Base-by-base conservation (phyloP, 129 eudicot genomes). In the Helianthus tuberosus region DNA sequence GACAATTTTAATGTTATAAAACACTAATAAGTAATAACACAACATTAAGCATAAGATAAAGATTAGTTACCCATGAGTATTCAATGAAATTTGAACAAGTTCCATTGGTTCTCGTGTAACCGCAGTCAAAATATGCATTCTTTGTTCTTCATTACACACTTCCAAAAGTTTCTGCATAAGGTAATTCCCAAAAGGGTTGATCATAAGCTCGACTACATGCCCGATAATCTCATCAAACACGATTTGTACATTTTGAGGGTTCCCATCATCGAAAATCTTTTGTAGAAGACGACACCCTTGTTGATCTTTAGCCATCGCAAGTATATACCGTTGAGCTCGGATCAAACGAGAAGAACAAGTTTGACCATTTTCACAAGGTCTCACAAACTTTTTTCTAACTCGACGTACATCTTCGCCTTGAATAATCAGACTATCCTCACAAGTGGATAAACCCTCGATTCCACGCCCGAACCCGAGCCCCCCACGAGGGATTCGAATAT, bases 181-280 rank as follows among this genome's bases (percentile, higher is more conserved):
- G 65, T 92, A 92, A 74, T 92, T 92, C 53, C 96, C 98, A 68
- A 89, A 92, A 1, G 93, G 91, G 68, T 92, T 82, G 73, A 85
- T 75, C 94, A 87, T 89, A 68, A 92, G 89, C 67, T 92, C 98
- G 38, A 83, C 82, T 27, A 85, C 87, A 76, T 89, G 91, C 71
- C 81, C 86, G 47, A 85, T 75, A 11, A 92, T 80, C 91, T 87
- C 91, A 48, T 73, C 72, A 62, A 89, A 92, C 50, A 92, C 86
- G 5, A 82, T 82, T 66, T 85, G 82, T 63, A 85, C 87, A 57
- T 92, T 89, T 73, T 80, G 81, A 6, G 86, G 65, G 48, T 79
- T 83, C 32, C 96, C 91, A 35, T 89, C 91, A 58, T 89, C 93
- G 76, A 89, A 87, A 80, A 83, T 76, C 82, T 79, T 79, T 60